phyloP scores from a whole-genome alignment of 345 rosid species.

The Populus alba region DNA sequence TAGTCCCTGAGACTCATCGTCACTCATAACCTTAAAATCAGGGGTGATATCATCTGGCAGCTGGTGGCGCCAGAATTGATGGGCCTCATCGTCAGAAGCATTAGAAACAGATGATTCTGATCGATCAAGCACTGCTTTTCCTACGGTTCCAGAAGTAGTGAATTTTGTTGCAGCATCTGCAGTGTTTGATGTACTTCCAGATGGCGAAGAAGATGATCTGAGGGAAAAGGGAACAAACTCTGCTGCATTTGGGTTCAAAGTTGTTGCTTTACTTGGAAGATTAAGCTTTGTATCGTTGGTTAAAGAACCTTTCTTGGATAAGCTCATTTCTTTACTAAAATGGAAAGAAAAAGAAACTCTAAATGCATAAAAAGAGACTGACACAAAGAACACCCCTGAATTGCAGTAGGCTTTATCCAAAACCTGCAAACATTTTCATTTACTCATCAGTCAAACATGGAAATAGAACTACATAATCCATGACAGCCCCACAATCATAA shows the following conservation, averaged over 20 bases:
- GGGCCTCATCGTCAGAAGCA: conserved; percentile 90
- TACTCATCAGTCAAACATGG: conserved; percentile 3
- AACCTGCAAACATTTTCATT: conserved; percentile 51
- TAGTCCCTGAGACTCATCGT: conserved; percentile 64
- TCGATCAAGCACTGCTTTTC: conserved; percentile 67
- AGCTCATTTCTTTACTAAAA: conserved; percentile 68
- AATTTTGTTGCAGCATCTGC: conserved; percentile 47
- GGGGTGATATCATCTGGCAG: conserved; percentile 97
- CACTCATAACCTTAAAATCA: conserved; percentile 74
- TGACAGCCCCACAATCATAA: conserved; percentile 13
- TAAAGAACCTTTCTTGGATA: conserved; percentile 70
- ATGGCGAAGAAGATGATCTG: conserved; percentile 49
- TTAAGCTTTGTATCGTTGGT: conserved; percentile 54
- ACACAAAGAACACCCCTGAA: conserved; percentile 10
- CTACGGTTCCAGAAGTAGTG: conserved; percentile 47
- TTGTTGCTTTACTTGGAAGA: conserved; percentile 52
- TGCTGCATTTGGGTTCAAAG: conserved; percentile 92
- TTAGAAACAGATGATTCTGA: conserved; percentile 71
- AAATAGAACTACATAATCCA: neutral
- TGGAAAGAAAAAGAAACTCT: conserved; percentile 20
- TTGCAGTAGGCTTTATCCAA: conserved; percentile 40
- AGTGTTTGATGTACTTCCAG: conserved; percentile 42
- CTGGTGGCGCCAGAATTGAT: conserved; percentile 86
- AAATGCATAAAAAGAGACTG: conserved; percentile 23
- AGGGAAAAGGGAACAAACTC: conserved; percentile 86